Conservation (phyloP, 2,329 filamentous ascomycete genomes). For the Claviceps maximensis region DNA sequence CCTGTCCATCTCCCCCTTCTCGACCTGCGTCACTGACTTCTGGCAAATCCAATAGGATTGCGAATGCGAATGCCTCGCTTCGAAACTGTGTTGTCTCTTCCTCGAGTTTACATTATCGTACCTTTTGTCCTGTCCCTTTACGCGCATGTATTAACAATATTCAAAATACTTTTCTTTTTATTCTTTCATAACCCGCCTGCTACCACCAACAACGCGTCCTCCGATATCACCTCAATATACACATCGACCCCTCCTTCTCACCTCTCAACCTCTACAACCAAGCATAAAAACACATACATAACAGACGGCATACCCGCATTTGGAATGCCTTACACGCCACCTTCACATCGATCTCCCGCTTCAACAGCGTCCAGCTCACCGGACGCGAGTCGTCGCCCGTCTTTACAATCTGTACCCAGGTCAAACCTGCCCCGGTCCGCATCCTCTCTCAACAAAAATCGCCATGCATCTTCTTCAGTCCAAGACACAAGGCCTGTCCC, state of each 20-base stretch:
- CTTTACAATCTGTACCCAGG: slow-evolving; percentile 35
- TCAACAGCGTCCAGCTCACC: slow-evolving; percentile 45
- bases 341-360: slow-evolving; percentile 51
- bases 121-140: not conserved
- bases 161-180: not conserved
- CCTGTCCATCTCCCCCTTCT: not conserved
- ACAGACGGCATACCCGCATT: slow-evolving; percentile 12
- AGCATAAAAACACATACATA: slow-evolving; percentile 4
- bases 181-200: not conserved
- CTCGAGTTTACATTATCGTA: not conserved
- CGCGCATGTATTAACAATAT: slow-evolving; percentile 2
- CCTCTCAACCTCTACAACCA: too few relatives aligned
- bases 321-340: slow-evolving; percentile 82
- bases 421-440: slow-evolving; percentile 49
- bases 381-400: slow-evolving; percentile 43
- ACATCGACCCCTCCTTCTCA: too few relatives aligned
- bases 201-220: not conserved
- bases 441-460: slow-evolving; percentile 52
- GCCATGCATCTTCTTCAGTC: slow-evolving; percentile 43
- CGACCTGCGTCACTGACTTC: not conserved
- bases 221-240: not conserved
- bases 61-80: not conserved
- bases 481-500: slow-evolving; percentile 15
- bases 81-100: not conserved
- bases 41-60: not conserved